These are phyloP conservation scores for Yamadazyma olivae DNA, from an alignment of 805 yeast species.

Conservation along the genomic window DNA sequence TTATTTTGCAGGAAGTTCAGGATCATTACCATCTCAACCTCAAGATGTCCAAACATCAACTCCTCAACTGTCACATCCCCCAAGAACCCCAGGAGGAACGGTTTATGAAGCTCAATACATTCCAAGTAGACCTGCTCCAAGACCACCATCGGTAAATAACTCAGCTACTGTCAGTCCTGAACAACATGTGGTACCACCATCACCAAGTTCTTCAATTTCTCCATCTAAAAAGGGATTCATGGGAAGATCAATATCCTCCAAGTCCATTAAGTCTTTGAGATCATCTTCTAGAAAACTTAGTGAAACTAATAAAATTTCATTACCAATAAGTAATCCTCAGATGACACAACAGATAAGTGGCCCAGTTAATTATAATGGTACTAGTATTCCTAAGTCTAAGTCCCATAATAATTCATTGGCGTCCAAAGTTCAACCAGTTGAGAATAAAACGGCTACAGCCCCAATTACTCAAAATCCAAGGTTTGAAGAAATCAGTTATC, in stretches of 20 bases:
- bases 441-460: constrained; percentile 32
- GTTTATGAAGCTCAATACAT: constrained; percentile 45
- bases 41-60: constrained; percentile 3
- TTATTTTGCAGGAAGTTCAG: not conserved
- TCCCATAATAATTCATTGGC: constrained; percentile 39
- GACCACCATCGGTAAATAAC: constrained; percentile 39
- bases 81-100: constrained; percentile 5
- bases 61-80: constrained; percentile 1
- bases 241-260: constrained; percentile 37
- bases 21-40: not conserved
- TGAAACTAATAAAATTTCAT: constrained; percentile 11
- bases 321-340: constrained; percentile 8
- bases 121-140: constrained; percentile 69
- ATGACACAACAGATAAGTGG: constrained; percentile 3
- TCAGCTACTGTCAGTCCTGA: constrained; percentile 14
- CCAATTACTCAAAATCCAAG: constrained; percentile 30
- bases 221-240: constrained; percentile 16
- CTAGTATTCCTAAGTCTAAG: constrained; percentile 36
- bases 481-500: constrained; percentile 24
- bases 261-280: constrained; percentile 31
- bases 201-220: constrained; percentile 5
- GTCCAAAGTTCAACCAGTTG: constrained; percentile 18
- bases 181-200: constrained; percentile 2
- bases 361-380: not conserved
- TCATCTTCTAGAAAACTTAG: constrained; percentile 20